phyloP scores from a whole-genome alignment of 345 rosid species.

The Syzygium jambos region DNA sequence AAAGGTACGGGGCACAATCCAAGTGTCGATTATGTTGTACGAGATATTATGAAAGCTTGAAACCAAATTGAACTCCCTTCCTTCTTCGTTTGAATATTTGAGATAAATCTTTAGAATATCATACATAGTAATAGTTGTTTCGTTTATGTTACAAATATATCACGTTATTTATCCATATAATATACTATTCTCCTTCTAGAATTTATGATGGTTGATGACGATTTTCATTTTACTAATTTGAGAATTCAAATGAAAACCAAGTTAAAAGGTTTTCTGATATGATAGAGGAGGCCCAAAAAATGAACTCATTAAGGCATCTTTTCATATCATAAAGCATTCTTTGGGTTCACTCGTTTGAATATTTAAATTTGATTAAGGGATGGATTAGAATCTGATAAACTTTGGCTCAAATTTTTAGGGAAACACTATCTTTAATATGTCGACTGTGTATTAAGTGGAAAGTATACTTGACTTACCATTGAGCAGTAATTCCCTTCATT shows the following conservation, averaged over 20 bases:
- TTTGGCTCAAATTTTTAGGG: background rate
- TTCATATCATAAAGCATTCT: background rate
- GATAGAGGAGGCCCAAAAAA: background rate
- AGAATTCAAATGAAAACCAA: background rate
- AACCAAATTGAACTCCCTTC: background rate
- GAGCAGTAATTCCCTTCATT: background rate
- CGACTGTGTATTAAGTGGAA: background rate
- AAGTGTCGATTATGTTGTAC: background rate
- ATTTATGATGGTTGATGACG: background rate
- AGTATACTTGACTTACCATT: background rate
- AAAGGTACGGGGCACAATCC: background rate
- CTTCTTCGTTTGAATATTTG: background rate
- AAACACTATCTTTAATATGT: background rate
- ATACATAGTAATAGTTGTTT: background rate
- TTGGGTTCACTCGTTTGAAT: background rate
- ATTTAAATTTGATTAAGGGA: background rate
- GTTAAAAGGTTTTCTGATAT: background rate
- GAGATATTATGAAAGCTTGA: background rate
- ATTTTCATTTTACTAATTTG: background rate
- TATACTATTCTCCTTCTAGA: background rate
- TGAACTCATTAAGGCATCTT: background rate
- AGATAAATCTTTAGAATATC: background rate
- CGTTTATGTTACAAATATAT: background rate
- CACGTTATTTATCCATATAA: background rate
- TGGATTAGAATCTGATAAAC: background rate